Percentiles rank a stretch among this genome's conserved stretches.
phyloP scores from a whole-genome alignment of 2,329 filamentous ascomycete species.

The Calcarisporium arbuscula region DNA sequence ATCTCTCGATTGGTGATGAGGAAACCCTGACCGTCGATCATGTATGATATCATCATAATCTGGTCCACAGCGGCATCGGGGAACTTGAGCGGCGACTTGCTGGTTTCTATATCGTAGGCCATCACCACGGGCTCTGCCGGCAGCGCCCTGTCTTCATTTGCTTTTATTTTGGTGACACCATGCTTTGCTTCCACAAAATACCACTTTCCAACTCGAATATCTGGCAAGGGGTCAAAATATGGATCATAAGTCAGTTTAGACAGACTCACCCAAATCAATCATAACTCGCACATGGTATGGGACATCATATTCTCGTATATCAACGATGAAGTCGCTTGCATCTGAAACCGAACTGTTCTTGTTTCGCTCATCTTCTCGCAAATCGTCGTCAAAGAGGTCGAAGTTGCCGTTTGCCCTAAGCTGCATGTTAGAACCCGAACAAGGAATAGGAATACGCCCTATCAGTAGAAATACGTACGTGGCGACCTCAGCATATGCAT shows the following conservation, averaged over 20 bases:
- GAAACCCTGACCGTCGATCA: slow-evolving; percentile 98
- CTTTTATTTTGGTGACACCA: slow-evolving; percentile 73
- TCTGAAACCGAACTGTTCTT: slow-evolving; percentile 70
- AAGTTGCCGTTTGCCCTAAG: slow-evolving; percentile 72
- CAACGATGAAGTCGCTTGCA: slow-evolving; percentile 94
- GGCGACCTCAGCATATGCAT: slow-evolving; percentile 95
- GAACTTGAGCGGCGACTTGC: slow-evolving; percentile 92
- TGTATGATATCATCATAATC: slow-evolving; percentile 99
- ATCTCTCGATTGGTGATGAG: slow-evolving; percentile 97
- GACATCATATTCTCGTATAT: slow-evolving; percentile 98
- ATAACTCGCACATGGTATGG: slow-evolving; percentile 98
- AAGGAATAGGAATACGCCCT: not conserved
- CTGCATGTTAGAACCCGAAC: slow-evolving; percentile 11
- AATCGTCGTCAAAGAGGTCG: slow-evolving; percentile 92
- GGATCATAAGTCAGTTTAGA: too few species aligned
- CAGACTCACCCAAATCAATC: slow-evolving; percentile 79
- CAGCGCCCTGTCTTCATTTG: slow-evolving; percentile 79
- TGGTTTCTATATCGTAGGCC: slow-evolving; percentile 99
- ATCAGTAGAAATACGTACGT: slow-evolving; percentile 49
- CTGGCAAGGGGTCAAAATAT: slow-evolving; percentile 47
- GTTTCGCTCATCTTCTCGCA: slow-evolving; percentile 73
- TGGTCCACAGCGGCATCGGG: slow-evolving; percentile 92
- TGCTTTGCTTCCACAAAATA: slow-evolving; percentile 94
- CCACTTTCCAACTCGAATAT: slow-evolving; percentile 95
- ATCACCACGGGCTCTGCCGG: slow-evolving; percentile 96